Conservation (phyloP, 306 rosid genomes). For the Prunus salicina region DNA sequence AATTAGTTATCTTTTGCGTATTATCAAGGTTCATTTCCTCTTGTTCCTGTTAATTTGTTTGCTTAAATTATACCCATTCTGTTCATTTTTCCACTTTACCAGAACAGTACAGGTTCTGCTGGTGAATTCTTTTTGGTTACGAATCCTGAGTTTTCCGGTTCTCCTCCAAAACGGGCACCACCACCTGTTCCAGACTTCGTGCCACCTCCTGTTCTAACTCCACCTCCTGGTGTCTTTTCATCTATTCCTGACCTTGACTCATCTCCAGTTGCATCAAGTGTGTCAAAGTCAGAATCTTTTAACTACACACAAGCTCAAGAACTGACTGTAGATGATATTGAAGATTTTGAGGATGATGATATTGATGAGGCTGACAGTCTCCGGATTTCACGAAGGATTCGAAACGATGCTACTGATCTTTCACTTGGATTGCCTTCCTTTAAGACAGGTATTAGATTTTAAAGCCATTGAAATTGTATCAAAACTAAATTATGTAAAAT, state of each 20-base stretch:
- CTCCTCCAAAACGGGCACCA: constrained; percentile 92
- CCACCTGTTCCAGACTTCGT: constrained; percentile 60
- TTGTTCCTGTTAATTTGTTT: constrained; percentile 23
- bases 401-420: constrained; percentile 87
- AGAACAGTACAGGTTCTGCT: constrained; percentile 74
- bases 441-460: constrained; percentile 64
- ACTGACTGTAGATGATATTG: constrained; percentile 89
- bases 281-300: constrained; percentile 78
- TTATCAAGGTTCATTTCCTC: not conserved
- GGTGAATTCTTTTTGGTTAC: constrained; percentile 92
- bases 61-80: not conserved
- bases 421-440: constrained; percentile 78
- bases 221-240: constrained; percentile 47
- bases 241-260: constrained; percentile 39
- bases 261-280: constrained; percentile 49
- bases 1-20: constrained; percentile 13
- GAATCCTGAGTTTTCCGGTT: constrained; percentile 69
- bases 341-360: constrained; percentile 82
- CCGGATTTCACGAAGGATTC: constrained; percentile 62
- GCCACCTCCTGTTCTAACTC: constrained; percentile 29
- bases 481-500: not conserved
- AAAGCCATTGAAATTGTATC: not conserved
- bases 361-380: constrained; percentile 41
- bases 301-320: constrained; percentile 71
- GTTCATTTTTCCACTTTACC: constrained; percentile 43